A percentile compares a stretch with the other conserved stretches of the same genome.
phyloP scores from a whole-genome alignment of 768 basidiomycete species.

The Pilatotrama ljubarskyi region DNA sequence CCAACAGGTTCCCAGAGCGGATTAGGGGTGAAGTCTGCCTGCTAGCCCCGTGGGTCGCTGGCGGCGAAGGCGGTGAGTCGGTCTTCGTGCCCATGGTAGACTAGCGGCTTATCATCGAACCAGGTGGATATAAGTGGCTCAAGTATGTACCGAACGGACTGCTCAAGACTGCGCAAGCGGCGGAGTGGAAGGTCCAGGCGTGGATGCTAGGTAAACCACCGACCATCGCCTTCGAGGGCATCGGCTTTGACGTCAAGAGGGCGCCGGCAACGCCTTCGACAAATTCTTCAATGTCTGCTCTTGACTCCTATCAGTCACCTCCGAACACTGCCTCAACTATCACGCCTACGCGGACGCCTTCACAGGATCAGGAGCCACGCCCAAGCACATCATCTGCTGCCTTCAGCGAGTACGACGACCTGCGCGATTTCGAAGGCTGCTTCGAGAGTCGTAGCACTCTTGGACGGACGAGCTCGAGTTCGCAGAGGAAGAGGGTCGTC shows the following conservation, averaged over 20 bases:
- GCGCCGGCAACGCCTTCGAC: slow-evolving; percentile 9
- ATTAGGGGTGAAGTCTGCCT: slow-evolving; percentile 85
- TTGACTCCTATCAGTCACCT: slow-evolving; percentile 9
- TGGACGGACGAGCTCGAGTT: slow-evolving; percentile 42
- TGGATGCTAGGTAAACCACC: slow-evolving; percentile 98
- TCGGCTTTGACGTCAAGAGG: slow-evolving; percentile 66
- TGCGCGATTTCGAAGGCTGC: slow-evolving; percentile 82
- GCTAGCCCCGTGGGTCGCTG: slow-evolving; percentile 96
- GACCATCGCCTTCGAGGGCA: slow-evolving; percentile 78
- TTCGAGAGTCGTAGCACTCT: slow-evolving; percentile 82
- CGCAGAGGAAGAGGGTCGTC: slow-evolving; percentile 28
- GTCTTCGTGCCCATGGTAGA: background rate
- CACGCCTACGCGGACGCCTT: slow-evolving; percentile 21
- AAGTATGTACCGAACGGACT: slow-evolving; percentile 94
- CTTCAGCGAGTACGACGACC: slow-evolving; percentile 87
- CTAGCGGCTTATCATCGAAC: slow-evolving; percentile 2
- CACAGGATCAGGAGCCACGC: slow-evolving; percentile 48
- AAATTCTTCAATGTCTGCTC: slow-evolving; percentile 12
- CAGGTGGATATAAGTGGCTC: slow-evolving; percentile 92
- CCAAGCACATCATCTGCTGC: slow-evolving; percentile 71
- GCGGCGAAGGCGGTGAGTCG: slow-evolving; percentile 78
- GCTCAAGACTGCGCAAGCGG: slow-evolving; percentile 92
- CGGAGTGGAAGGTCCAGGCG: slow-evolving; percentile 95
- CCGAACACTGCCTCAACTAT: slow-evolving; percentile 16
- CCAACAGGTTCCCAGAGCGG: slow-evolving; percentile 70